phyloP scores from a whole-genome alignment of 2,329 filamentous ascomycete genomes.

The Neoscytalidium dimidiatum region DNA sequence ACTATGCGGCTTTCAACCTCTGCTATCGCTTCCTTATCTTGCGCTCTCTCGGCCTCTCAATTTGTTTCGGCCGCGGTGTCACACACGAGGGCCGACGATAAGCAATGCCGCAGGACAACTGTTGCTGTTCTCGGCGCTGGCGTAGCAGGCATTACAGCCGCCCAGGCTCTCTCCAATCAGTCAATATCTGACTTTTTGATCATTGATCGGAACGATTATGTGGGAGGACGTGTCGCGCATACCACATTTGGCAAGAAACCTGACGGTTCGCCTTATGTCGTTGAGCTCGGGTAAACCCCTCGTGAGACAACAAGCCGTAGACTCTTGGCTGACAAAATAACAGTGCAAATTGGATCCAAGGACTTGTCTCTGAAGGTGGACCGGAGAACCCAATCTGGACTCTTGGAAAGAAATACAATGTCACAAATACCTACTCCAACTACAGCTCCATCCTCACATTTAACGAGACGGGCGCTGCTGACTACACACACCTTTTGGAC shows the following conservation, averaged over 20 bases:
- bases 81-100: conserved; percentile 21
- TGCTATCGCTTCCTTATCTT: neutral
- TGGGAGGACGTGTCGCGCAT: conserved; percentile 65
- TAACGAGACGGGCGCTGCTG: conserved; percentile 56
- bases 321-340: neutral
- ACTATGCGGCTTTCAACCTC: neutral
- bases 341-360: conserved; percentile 67
- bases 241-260: conserved; percentile 56
- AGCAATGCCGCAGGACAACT: conserved; percentile 34
- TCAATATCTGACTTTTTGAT: conserved; percentile 66
- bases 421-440: conserved; percentile 60
- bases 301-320: neutral
- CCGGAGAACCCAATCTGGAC: conserved; percentile 65
- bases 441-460: conserved; percentile 62
- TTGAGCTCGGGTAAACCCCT: conserved; percentile 54
- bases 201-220: conserved; percentile 62
- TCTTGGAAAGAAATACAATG: conserved; percentile 58
- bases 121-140: conserved; percentile 55
- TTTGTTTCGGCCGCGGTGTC: conserved; percentile 23
- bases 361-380: conserved; percentile 36
- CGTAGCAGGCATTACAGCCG: conserved; percentile 64
- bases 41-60: neutral
- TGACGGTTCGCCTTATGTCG: conserved; percentile 53
- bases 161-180: conserved; percentile 62
- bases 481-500: conserved; percentile 55